Base-by-base conservation (phyloP, 345 rosid genomes). In the Pistacia vera region DNA sequence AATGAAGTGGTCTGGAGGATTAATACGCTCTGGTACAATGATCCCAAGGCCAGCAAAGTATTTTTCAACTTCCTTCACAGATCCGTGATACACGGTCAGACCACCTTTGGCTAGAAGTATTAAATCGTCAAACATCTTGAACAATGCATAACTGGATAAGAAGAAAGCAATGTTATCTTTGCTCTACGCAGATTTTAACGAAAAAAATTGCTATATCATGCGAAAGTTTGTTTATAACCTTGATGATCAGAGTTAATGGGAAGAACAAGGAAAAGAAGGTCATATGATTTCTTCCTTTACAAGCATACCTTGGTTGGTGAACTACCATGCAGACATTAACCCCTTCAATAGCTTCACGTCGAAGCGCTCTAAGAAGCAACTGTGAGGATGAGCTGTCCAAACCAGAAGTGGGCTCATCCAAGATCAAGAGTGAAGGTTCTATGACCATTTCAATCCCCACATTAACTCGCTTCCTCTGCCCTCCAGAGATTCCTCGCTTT, bases 361-460 rank as follows among this genome's bases (percentile, higher is more conserved):
- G 85, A 69, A 94, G 89, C 51, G 98, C 94, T 86, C 80, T 81
- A 55, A 94, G 90, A 78, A 94, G 97, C 80, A 92, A 88, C 51
- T 84, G 85, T 1, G 98, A 94, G 51, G 97, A 94, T 65, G 97
- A 84, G 79, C 97, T 92, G 72, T 94, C 98, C 83, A 94, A 88
- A 67, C 98, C 96, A 56, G 98, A 83, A 35, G 98, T 92, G 8
- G 98, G 98, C 75, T 94, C 98, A 75, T 94, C 98, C 73, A 94
- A 86, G 68, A 94, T 92, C 83, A 94, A 71, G 9, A 94, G 76
- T 49, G 98, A 94, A 85, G 98, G 98, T 83, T 94, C 98, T 96
- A 94, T 92, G 65, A 94, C 97, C 96, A 94, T 90, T 85, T 94
- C 98, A 1, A 92, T 78, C 64, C 98, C 97, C 58, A 94, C 98